A percentile compares a stretch with the other conserved stretches of the same genome.
Conservation (phyloP, 2,329 filamentous ascomycete genomes). For the Xylaria sp. region DNA sequence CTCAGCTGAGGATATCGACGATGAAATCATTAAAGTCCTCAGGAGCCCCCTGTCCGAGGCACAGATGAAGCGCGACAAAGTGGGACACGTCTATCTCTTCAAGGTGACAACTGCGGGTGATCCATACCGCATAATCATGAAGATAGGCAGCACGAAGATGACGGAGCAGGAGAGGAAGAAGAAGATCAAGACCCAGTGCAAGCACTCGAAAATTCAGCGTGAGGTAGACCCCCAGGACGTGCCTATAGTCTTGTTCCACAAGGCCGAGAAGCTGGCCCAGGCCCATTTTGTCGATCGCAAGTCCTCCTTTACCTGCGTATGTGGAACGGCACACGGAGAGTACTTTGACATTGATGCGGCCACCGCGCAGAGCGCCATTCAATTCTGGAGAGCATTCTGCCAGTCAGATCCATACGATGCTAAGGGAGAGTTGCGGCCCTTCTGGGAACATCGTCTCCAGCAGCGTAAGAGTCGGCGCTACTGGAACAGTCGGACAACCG, state of each 20-base stretch:
- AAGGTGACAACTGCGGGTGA: conserved; percentile 8
- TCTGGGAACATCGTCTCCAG: conserved; percentile 24
- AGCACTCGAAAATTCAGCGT: neutral
- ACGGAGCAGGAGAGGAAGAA: conserved; percentile 5
- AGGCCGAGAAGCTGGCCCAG: conserved; percentile 10
- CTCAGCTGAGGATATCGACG: conserved; percentile 5
- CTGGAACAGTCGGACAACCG: neutral
- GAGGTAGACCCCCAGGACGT: conserved; percentile 11
- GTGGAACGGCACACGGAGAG: conserved; percentile 14
- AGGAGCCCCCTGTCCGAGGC: neutral
- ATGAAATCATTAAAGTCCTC: conserved; percentile 8
- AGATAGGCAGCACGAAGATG: conserved; percentile 13
- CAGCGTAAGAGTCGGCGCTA: neutral
- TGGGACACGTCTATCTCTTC: conserved; percentile 12
- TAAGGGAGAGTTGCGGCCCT: conserved; percentile 19
- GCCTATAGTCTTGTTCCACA: neutral
- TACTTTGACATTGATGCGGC: conserved; percentile 28
- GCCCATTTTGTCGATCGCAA: neutral
- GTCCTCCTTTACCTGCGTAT: conserved; percentile 3
- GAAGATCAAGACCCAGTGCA: neutral
- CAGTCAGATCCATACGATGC: conserved; percentile 20
- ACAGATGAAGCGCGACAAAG: neutral
- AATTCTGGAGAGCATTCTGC: conserved; percentile 29
- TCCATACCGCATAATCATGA: conserved; percentile 11
- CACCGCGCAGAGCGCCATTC: conserved; percentile 1